phyloP scores from a whole-genome alignment of 192 early-diverging fungal genomes.

The Chytriomyces sp. region DNA sequence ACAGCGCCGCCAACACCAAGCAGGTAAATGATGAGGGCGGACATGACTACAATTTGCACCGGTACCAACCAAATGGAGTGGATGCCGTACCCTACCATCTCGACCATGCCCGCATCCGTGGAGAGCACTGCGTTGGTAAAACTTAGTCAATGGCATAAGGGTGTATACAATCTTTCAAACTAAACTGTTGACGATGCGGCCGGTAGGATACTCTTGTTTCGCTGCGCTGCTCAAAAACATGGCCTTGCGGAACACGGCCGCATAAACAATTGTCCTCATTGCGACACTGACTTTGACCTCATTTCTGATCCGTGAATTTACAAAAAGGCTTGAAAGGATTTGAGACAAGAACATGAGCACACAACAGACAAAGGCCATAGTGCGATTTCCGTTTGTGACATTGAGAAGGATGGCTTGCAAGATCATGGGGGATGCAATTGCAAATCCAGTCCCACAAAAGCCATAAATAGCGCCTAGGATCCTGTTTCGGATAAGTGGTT shows the following conservation, averaged over 20 bases:
- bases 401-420: not conserved
- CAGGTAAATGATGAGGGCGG: not conserved
- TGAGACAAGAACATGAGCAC: conserved; percentile 1
- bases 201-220: conserved; percentile 14
- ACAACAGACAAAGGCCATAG: not conserved
- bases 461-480: not conserved
- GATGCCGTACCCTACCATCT: conserved; percentile 9
- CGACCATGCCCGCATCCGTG: not conserved
- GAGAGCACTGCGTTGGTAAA: not conserved
- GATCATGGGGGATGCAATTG: conserved; percentile 4
- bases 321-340: not conserved
- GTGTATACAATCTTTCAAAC: no score
- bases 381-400: not conserved
- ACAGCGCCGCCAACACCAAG: conserved; percentile 3
- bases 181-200: not conserved
- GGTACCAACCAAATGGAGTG: conserved; percentile 7
- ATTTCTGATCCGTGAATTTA: not conserved
- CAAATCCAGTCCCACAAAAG: not conserved
- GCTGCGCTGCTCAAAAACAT: not conserved
- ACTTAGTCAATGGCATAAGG: not conserved
- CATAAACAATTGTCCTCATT: conserved; percentile 14
- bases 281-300: not conserved
- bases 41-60: conserved; percentile 4
- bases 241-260: not conserved
- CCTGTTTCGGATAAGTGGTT: no score